Evolutionary conservation across 2,329 filamentous ascomycete genomes (phyloP), one percentile per base, ranked within the genome.

Genomic region (Cercospora zeina): DNA sequence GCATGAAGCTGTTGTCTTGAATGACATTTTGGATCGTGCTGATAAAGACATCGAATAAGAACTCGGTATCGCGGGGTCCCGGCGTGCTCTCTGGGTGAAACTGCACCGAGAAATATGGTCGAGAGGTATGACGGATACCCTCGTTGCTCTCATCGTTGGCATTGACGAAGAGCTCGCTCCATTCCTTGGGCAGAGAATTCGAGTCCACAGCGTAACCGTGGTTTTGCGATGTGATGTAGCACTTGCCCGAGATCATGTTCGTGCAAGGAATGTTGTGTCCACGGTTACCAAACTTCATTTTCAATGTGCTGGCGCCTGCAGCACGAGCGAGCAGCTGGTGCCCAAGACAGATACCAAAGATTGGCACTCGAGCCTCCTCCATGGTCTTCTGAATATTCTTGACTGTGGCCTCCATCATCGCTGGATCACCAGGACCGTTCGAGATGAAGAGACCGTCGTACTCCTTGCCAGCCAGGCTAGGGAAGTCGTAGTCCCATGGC

Each of bases 261-360:
- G 93, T 97, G 82, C 93, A 97, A 49, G 95, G 95, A 73, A 99
- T 97, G 80, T 99, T 99, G 82, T 96, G 91, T 47, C 93, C 95
- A 73, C 95, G 91, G 81, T 99, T 99, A 80, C 95, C 95, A 73
- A 97, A 99, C 84, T 97, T 97, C 91, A 99, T 96, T 83, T 99
- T 99, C 72, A 84, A 78, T 0, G 95, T 97, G 51, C 83, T 83
- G 51, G 93, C 93, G 59, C 93, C 93, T 33, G 92, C 87, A 62
- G 93, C 92, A 70, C 92, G 86, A 58, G 93, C 92, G 57, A 97
- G 86, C 69, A 97, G 83, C 79, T 97, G 93, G 77, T 97, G 93
- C 61, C 93, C 93, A 70, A 97, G 80, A 81, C 93, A 97, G 74
- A 97, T 97, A 81, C 93, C 93, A 70, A 97, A 97, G 66, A 97